Percentiles rank a stretch among this genome's conserved stretches.
Conservation (phyloP, 208 protist species). For the Trypanosoma congolense region DNA sequence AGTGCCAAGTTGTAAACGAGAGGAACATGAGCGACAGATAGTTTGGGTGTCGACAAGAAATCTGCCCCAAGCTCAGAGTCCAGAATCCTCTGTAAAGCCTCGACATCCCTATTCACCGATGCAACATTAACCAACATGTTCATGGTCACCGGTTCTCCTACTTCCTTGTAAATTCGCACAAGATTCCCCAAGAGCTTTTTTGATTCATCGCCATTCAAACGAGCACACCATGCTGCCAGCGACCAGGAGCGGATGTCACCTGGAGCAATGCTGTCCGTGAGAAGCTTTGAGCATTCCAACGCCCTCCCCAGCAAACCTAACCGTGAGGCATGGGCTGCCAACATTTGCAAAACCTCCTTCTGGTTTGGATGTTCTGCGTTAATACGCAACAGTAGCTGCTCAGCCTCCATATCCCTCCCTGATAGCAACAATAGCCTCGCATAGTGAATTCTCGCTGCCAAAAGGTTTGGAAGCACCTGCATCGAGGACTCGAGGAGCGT, state of each 20-base stretch:
- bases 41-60: constrained; percentile 29
- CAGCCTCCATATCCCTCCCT: constrained; percentile 35
- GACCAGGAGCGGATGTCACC: constrained; percentile 64
- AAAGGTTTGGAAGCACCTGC: constrained; percentile 49
- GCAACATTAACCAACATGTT: constrained; percentile 70
- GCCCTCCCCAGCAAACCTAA: constrained; percentile 58
- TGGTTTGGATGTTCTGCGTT: constrained; percentile 61
- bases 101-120: constrained; percentile 39
- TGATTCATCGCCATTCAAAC: constrained; percentile 54
- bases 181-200: constrained; percentile 33
- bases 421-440: constrained; percentile 54
- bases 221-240: constrained; percentile 60
- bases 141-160: constrained; percentile 34
- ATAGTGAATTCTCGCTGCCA: constrained; percentile 73
- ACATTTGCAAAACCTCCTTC: constrained; percentile 76
- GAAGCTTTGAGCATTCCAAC: constrained; percentile 48
- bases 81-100: constrained; percentile 62
- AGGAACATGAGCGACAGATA: constrained; percentile 53
- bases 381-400: constrained; percentile 48
- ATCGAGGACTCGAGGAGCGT: constrained; percentile 55
- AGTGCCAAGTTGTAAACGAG: constrained; percentile 79
- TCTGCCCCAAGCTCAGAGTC: constrained; percentile 66
- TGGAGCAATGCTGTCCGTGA: constrained; percentile 58
- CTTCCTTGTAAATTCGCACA: constrained; percentile 38
- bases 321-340: constrained; percentile 50